Evolutionary conservation across 202 grass and related monocot genomes (phyloP).

Genomic region (Tripidium arundinaceum): DNA sequence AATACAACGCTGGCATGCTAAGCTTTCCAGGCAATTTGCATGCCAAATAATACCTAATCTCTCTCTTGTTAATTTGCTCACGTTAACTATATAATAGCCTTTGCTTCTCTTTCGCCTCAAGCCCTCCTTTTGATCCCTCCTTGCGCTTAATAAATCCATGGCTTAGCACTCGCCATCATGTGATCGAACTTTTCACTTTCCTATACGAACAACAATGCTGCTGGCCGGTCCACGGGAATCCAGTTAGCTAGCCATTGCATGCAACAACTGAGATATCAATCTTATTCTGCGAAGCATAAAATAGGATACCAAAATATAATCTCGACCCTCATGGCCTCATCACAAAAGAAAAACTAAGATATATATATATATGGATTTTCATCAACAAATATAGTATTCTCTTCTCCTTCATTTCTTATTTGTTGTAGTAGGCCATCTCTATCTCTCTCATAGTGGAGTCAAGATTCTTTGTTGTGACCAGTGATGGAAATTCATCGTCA

Average conservation of each 20-base stretch:
- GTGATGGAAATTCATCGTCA: neutral
- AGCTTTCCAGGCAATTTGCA: slow-evolving; percentile 49
- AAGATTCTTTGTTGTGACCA: neutral
- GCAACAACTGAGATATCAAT: slow-evolving; percentile 38
- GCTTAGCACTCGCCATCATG: slow-evolving; percentile 54
- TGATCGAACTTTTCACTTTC: slow-evolving; percentile 13
- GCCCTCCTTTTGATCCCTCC: slow-evolving; percentile 34
- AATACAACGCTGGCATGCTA: slow-evolving; percentile 27
- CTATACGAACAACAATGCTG: slow-evolving; percentile 13
- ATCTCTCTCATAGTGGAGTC: slow-evolving; percentile 22
- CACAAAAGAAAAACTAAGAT: slow-evolving; percentile 6
- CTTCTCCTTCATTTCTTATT: neutral
- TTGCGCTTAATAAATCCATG: slow-evolving; percentile 40
- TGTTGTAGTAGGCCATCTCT: neutral
- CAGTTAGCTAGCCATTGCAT: slow-evolving; percentile 43
- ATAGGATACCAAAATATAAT: neutral
- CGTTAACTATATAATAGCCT: neutral
- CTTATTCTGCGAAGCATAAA: neutral
- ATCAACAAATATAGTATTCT: slow-evolving; percentile 12
- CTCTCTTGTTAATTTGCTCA: neutral
- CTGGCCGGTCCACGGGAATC: slow-evolving; percentile 55
- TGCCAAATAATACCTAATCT: slow-evolving; percentile 33
- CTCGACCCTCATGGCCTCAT: neutral
- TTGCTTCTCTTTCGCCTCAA: slow-evolving; percentile 46
- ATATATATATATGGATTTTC: slow-evolving; percentile 25